Evolutionary conservation across 257 asterid species (phyloP), one percentile per base, ranked within the genome.

Genomic region (Nicotiana obtusifolia): DNA sequence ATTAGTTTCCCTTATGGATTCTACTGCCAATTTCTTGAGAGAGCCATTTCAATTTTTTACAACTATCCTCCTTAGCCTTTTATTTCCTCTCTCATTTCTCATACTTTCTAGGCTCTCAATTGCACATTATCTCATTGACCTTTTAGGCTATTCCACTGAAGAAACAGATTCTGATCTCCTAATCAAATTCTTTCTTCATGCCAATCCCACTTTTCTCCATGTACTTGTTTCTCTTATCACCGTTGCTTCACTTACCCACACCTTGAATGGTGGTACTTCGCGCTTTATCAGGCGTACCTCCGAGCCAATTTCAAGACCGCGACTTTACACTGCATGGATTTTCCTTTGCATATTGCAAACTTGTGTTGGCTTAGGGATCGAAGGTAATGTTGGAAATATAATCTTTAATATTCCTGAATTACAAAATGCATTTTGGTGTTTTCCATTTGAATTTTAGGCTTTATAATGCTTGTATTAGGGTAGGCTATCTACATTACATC

Each of bases 81-180:
- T 92, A 84, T 93, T 92, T 80, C 98, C 98, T 53, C 92, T 94
- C 75, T 91, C 98, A 0, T 92, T 91, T 83, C 96, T 94, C 87
- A 88, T 92, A 87, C 91, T 91, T 66, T 87, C 94, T 68, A 89
- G 95, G 59, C 85, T 92, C 76, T 85, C 98, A 81, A 83, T 88
- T 28, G 91, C 92, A 1, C 87, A 84, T 31, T 88, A 87, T 88
- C 89, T 89, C 79, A 77, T 89, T 66, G 49, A 92, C 28, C 83
- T 86, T 67, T 64, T 87, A 14, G 87, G 84, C 1, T 35, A 75
- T 82, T 87, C 86, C 16, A 8, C 56, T 0, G 71, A 82, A 10
- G 77, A 78, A n/a, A 61, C 49, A 3, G 4, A 31, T 64, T 81
- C 84, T 44, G 35, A 44, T 71, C 61, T 82, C 11, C 52, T 85